Evolutionary conservation across 129 eudicot species (phyloP), one percentile per base, ranked within the genome.

Genomic region (Centrapalus pauciflorus): DNA sequence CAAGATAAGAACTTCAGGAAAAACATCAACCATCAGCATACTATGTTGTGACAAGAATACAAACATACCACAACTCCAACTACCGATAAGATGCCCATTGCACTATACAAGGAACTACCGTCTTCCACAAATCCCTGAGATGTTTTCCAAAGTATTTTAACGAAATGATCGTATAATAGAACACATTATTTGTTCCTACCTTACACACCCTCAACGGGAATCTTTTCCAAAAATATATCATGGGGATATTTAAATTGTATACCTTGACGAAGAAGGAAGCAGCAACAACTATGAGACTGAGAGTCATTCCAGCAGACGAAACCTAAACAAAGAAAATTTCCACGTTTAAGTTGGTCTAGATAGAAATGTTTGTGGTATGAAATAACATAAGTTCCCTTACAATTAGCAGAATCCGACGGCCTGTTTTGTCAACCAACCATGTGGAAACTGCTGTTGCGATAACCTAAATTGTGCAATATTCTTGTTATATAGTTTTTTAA

Each of bases 391-490:
- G 56, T 46, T 54, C 67, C 21, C 96, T 83, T 69, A 93, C 98
- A 55, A 81, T 81, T 35, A 93, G 84, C 67, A 93, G 84, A 82
- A 93, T 75, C 73, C 98, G 80, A 46, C 98, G 96, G 38, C 98
- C 98, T 28, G 98, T 83, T 88, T 80, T 93, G 81, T 93, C 98
- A 71, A 82, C 93, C 84, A 93, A 65, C 95, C 96, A 93, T 32
- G 92, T 83, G 50, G 98, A 70, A 66, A 93, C 84, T 35, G 69
- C 89, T 20, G 98, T 93, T 16, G 98, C 98, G 35, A 88, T 57
- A 55, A 93, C 98, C 98, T 93, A 80, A 17, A 24, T 0, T 29
- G 21, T 35, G 30, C 30, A 46, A 45, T 16, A 54, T 8, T 4
- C 29, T 40, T 66, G 66, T 74, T 23, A 28, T 40, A 68, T 58